phyloP scores from a whole-genome alignment of 225 moss, liverwort and hornwort genomes.

The Climacium dendroides region DNA sequence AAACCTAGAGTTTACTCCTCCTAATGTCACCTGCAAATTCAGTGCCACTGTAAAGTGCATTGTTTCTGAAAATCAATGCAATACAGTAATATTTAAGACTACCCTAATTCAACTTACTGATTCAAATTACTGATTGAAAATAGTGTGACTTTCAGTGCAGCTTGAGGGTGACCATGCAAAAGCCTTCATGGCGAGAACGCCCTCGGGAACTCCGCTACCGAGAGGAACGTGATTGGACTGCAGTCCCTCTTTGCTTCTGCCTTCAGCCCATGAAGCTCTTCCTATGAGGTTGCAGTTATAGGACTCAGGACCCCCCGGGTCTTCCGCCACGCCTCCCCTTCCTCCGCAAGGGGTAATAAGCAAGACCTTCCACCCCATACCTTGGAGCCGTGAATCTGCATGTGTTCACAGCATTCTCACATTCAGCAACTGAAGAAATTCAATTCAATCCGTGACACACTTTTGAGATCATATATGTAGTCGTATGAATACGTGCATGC shows the following conservation, averaged over 20 bases:
- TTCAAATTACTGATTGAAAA: background rate
- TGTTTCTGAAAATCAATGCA: background rate
- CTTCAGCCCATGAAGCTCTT: background rate
- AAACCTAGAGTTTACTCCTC: background rate
- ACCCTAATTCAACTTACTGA: background rate
- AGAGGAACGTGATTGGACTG: background rate
- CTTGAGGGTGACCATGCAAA: background rate
- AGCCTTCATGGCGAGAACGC: background rate
- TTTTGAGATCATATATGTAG: background rate
- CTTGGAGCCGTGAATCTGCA: background rate
- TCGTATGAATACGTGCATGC: background rate
- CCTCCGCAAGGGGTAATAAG: background rate
- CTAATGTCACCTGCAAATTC: background rate
- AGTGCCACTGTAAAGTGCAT: background rate
- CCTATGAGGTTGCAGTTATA: background rate
- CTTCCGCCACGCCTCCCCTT: background rate
- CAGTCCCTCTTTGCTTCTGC: background rate
- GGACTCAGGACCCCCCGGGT: background rate
- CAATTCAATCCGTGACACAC: background rate
- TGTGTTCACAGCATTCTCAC: background rate
- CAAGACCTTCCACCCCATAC: background rate
- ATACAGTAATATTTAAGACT: background rate
- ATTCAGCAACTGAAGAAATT: background rate
- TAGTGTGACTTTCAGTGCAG: background rate
- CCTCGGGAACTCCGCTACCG: background rate